Conservation (phyloP, 2,329 filamentous ascomycete genomes). For the Cercospora zeae-maydis region DNA sequence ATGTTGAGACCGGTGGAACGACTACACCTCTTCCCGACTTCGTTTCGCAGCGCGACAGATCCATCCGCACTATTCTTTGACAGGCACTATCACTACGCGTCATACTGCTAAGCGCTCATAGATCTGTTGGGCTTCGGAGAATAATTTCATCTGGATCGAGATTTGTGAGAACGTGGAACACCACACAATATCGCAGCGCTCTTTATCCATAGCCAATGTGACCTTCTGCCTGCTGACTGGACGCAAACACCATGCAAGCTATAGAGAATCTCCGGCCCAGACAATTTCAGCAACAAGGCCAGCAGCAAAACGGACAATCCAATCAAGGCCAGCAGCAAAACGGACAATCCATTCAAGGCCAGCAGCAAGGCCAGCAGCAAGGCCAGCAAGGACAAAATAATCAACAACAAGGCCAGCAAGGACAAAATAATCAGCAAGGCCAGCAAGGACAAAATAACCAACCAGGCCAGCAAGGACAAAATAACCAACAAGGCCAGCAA, state of each 20-base stretch:
- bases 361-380: neutral
- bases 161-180: neutral
- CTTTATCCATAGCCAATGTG: neutral
- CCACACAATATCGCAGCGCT: neutral
- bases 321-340: neutral
- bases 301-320: neutral
- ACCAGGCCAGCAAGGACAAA: neutral
- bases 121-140: neutral
- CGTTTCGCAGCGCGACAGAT: neutral
- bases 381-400: neutral
- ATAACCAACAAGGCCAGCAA: neutral
- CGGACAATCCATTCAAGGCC: neutral
- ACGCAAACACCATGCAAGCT: neutral
- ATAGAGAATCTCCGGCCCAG: neutral
- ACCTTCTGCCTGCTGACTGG: neutral
- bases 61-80: neutral
- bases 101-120: neutral
- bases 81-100: neutral
- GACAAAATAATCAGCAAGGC: neutral
- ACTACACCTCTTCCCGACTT: neutral
- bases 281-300: constrained; percentile 3
- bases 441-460: neutral
- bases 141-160: neutral
- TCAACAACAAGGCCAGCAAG: neutral
- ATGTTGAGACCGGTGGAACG: neutral